These are phyloP conservation scores for Amphicarpaea edgeworthii DNA, from an alignment of 306 rosid species.

Conservation along the genomic window DNA sequence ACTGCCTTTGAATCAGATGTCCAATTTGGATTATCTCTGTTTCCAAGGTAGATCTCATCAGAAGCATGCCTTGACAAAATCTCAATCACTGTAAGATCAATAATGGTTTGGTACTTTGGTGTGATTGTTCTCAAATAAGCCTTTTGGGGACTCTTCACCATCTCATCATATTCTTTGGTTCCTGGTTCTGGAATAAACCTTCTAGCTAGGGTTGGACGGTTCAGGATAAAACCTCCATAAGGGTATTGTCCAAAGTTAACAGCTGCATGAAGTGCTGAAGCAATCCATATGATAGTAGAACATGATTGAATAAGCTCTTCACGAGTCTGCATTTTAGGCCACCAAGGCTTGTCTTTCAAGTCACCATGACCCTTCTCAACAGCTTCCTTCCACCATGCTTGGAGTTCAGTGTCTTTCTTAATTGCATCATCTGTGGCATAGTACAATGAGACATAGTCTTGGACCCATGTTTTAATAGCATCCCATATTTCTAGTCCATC, in stretches of 20 bases:
- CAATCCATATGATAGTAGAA: conserved; percentile 69
- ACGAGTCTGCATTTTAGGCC: conserved; percentile 65
- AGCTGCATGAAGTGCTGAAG: conserved; percentile 81
- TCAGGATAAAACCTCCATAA: conserved; percentile 73
- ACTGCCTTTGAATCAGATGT: conserved; percentile 43
- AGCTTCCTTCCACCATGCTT: conserved; percentile 78
- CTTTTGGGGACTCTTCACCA: conserved; percentile 53
- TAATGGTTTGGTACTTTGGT: conserved; percentile 59
- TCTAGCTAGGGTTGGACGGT: conserved; percentile 74
- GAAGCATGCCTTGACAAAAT: conserved; percentile 73
- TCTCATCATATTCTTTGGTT: conserved; percentile 66
- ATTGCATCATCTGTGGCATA: conserved; percentile 53
- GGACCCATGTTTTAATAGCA: conserved; percentile 67
- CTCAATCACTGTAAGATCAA: conserved; percentile 72
- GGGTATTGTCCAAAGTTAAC: conserved; percentile 77
- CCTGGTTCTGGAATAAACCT: conserved; percentile 63
- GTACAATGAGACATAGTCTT: conserved; percentile 61
- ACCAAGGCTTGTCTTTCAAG: conserved; percentile 62
- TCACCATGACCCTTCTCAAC: conserved; percentile 69
- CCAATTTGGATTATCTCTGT: conserved; percentile 51
- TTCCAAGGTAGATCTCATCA: conserved; percentile 69
- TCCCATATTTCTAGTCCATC: conserved; percentile 77
- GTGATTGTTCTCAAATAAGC: conserved; percentile 72
- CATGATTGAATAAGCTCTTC: conserved; percentile 52
- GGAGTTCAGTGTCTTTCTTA: conserved; percentile 61